A percentile compares a stretch with the other conserved stretches of the same genome.
Evolutionary conservation across 805 yeast species (phyloP).

Genomic region (Schwanniomyces yamadae): DNA sequence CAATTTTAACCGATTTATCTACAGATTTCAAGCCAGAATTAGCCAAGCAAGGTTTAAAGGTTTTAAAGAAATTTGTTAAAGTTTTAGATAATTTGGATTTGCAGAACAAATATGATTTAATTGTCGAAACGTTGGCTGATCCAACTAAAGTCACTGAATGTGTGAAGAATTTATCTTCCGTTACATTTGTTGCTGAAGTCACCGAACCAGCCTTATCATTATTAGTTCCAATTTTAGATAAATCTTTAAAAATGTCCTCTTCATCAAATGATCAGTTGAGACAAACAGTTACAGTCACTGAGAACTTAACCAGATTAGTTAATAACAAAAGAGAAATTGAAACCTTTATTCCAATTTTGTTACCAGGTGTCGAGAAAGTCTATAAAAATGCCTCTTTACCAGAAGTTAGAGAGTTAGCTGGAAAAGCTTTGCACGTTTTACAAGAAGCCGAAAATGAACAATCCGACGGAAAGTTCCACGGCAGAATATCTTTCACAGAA

Average conservation of each 20-base stretch:
- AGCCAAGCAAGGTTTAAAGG: constrained; percentile 76
- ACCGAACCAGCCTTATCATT: constrained; percentile 92
- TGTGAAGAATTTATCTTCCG: constrained; percentile 84
- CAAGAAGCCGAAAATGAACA: constrained; percentile 74
- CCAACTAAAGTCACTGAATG: constrained; percentile 87
- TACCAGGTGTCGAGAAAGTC: constrained; percentile 91
- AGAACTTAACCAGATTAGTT: constrained; percentile 91
- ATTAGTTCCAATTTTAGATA: constrained; percentile 87
- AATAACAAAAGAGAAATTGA: constrained; percentile 92
- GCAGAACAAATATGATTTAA: constrained; percentile 75
- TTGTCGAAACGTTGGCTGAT: constrained; percentile 85
- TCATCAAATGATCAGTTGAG: constrained; percentile 95
- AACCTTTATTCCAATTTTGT: constrained; percentile 75
- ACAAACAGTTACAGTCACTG: constrained; percentile 94
- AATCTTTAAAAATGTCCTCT: constrained; percentile 82
- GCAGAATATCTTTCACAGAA: constrained; percentile 60
- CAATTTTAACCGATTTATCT: constrained; percentile 82
- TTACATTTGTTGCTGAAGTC: constrained; percentile 97
- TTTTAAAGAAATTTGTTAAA: constrained; percentile 68
- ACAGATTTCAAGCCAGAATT: constrained; percentile 97
- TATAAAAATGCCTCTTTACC: constrained; percentile 89
- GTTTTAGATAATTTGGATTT: constrained; percentile 91
- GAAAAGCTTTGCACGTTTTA: constrained; percentile 79
- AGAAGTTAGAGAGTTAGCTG: constrained; percentile 92
- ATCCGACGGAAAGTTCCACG: constrained; percentile 72